Base-by-base conservation (phyloP, 2,329 filamentous ascomycete genomes). In the Pochonia chlamydosporia region DNA sequence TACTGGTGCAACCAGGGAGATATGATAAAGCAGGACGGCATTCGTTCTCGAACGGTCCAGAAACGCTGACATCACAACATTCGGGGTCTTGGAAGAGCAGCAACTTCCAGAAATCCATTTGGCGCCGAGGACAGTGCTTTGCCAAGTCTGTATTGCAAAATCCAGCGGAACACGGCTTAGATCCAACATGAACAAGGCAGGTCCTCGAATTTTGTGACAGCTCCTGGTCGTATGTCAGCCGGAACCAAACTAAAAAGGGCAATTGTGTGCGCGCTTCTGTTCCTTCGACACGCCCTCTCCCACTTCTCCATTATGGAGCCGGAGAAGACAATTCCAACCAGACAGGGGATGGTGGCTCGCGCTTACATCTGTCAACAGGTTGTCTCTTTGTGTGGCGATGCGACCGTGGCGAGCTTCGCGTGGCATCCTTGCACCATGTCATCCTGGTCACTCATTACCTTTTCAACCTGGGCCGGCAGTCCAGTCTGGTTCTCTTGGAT, bases 401-500 rank as follows among this genome's bases (percentile, higher is more conserved):
- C 24, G 35, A 39, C 7, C 18, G 14, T 23, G 35, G 35, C 20
- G 11, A 30, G 35, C 36, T 35, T 31, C 44, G 36, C 37, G 44
- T 46, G 44, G 37, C 44, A 46, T 33, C 35, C 44, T 40, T 5
- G 16, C 13, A 20, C 5, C 35, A 16, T 24, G 25, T 5, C 20
- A 40, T 28, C 26, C 44, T 23, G 35, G 35, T 39, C 35, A 20
- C 4, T 6, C 37, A 16, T 24, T 13, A 25, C 23, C 21, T 20
- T 20, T 13, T 40, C 35, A 40, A 25, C 33, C 33, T 18, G 16
- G 43, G 5, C 24, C 43, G 43, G 43, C 43, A 40, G 43, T 45
- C 23, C 35, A 23, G 18, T 31, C 42, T 44, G 26, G 35, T 4
- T 18, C 26, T 33, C n/a, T n/a, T 46, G 20, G 18, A 43, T 20